phyloP scores from a whole-genome alignment of 208 protist species.

The Angomonas deanei region DNA sequence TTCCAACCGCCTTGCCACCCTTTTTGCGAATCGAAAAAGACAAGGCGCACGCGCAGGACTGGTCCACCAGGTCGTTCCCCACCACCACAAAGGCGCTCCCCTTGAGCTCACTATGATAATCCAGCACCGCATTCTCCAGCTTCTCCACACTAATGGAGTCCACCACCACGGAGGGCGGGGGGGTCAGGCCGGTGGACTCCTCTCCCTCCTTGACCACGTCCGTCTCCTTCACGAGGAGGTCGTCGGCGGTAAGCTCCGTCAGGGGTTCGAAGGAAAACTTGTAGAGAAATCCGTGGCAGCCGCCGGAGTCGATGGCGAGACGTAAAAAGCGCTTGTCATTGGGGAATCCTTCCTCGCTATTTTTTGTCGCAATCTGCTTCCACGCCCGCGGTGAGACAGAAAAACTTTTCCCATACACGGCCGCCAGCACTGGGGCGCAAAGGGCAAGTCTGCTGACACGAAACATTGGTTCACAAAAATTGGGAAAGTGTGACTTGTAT shows the following conservation, averaged over 20 bases:
- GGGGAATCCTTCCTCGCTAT: conserved; percentile 62
- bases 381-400: conserved; percentile 60
- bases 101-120: conserved; percentile 89
- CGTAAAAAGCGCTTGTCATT: conserved; percentile 74
- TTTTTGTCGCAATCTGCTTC: conserved; percentile 69
- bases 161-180: conserved; percentile 52
- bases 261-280: conserved; percentile 79
- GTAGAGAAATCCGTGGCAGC: conserved; percentile 88
- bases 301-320: conserved; percentile 80
- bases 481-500: conserved; percentile 5
- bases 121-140: conserved; percentile 63
- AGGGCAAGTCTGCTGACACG: neutral
- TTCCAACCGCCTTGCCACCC: neutral
- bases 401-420: conserved; percentile 75
- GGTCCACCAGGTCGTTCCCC: conserved; percentile 84
- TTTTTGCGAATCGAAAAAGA: conserved; percentile 79
- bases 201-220: conserved; percentile 34
- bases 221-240: conserved; percentile 49
- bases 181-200: conserved; percentile 17
- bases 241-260: conserved; percentile 32
- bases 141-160: conserved; percentile 68
- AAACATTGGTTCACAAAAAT: neutral
- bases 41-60: conserved; percentile 85
- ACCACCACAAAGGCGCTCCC: conserved; percentile 85
- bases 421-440: conserved; percentile 12